Evolutionary conservation across 2,329 filamentous ascomycete species (phyloP).

Genomic region (Eutypa lata): DNA sequence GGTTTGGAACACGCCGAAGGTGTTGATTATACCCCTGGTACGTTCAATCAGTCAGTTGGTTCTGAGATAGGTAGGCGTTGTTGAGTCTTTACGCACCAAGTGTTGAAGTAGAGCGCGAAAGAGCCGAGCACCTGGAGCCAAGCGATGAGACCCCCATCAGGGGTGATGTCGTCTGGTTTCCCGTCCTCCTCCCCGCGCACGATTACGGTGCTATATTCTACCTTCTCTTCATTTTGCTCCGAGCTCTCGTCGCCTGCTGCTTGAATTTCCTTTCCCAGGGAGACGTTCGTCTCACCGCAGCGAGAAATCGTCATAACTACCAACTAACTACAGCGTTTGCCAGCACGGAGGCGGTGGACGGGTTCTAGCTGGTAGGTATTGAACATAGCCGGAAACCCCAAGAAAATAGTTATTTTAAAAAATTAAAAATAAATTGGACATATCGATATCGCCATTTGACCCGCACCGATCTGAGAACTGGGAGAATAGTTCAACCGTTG

Average conservation of each 20-base stretch:
- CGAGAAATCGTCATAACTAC: no score
- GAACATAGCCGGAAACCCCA: no score
- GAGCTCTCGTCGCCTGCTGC: not conserved
- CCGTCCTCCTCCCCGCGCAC: not conserved
- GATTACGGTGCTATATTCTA: not conserved
- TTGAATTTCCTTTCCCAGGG: no score
- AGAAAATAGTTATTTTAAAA: no score
- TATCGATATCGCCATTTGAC: no score
- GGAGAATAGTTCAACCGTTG: no score
- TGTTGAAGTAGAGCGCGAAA: conserved; percentile 33
- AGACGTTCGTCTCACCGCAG: no score
- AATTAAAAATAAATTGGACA: no score
- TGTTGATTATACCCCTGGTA: conserved; percentile 30
- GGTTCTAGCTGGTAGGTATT: no score
- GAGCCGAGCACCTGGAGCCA: conserved; percentile 36
- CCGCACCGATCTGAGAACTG: no score
- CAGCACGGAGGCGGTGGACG: no score
- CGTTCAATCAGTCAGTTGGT: not conserved
- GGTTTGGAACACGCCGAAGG: conserved; percentile 32
- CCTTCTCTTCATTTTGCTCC: conserved; percentile 2
- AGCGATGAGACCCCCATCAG: conserved; percentile 30
- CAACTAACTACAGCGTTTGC: no score
- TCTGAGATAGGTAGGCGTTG: not conserved
- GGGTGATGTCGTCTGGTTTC: conserved; percentile 1
- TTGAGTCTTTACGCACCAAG: conserved; percentile 25